Evolutionary conservation across 2,329 filamentous ascomycete genomes (phyloP), one percentile per base, ranked within the genome.

Genomic region (Penicillium sp.): DNA sequence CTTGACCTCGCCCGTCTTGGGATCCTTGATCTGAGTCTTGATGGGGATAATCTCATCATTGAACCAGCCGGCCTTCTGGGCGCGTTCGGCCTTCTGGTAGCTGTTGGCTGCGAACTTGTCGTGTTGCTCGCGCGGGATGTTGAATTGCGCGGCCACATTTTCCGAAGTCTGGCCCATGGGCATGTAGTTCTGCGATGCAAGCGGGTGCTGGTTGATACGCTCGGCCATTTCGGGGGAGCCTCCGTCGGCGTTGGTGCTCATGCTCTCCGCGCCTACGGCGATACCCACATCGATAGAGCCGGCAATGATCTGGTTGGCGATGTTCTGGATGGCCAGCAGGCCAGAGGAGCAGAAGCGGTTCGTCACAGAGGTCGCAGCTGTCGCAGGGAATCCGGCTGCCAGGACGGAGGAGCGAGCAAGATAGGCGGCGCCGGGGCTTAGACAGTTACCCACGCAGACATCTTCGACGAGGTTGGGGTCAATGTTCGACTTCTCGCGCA

Each of bases 81-180:
- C 92, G 69, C 82, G 84, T 66, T 84, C 76, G 8, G 92, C 92
- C 78, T 96, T 96, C 62, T 90, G 86, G 80, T 92, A 96, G 37
- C 89, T 94, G 4, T 80, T 77, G 7, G 91, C 91, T 7, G 92
- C 92, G 71, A 96, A 97, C 20, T 82, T 83, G 70, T 97, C 92
- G 74, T 95, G 91, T 54, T 80, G 77, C 21, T 80, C 75, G 52
- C 92, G 87, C 45, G 78, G 66, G 66, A 97, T 84, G 55, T 79
- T 78, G 65, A 87, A 85, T 67, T 91, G 89, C 70, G 87, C 85
- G 46, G 92, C 92, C 85, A 97, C 96, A 66, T 91, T 78, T 76
- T 97, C 92, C n/a, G 90, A 95, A 30, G 96, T 82, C 33, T 90
- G 83, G 56, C 92, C 92, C 92, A 97, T 97, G 67, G 90, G 86